Evolutionary conservation across 306 rosid genomes (phyloP).

Genomic region (Glycine tomentella): DNA sequence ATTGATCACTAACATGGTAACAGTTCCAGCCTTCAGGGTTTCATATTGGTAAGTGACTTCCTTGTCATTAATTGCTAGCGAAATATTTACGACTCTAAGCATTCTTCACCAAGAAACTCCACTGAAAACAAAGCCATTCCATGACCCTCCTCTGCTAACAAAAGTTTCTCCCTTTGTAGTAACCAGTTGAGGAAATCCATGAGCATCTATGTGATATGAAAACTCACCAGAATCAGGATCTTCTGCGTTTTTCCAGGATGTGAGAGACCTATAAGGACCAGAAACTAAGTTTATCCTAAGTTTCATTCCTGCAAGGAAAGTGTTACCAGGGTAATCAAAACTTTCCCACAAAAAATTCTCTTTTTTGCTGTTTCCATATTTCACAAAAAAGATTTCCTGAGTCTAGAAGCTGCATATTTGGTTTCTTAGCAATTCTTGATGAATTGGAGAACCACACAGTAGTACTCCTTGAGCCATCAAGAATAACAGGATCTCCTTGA

Average conservation of each 20-base stretch:
- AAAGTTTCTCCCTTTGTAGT: background rate
- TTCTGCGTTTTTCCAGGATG: background rate
- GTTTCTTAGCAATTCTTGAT: conserved; percentile 1
- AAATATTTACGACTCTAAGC: background rate
- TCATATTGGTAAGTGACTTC: conserved; percentile 13
- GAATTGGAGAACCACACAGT: conserved; percentile 9
- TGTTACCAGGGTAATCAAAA: conserved; percentile 31
- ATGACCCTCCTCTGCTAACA: background rate
- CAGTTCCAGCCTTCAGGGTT: background rate
- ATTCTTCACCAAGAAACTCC: conserved; percentile 9
- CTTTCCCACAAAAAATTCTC: background rate
- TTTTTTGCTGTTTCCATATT: background rate
- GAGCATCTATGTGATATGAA: conserved; percentile 33
- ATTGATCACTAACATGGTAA: background rate
- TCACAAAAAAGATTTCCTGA: conserved; percentile 32
- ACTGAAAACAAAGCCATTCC: conserved; percentile 10
- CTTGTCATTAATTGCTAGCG: background rate
- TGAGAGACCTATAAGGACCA: conserved; percentile 7
- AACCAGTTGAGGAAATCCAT: conserved; percentile 21
- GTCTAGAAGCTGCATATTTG: conserved; percentile 9
- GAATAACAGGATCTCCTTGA: conserved; percentile 26
- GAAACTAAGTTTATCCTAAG: background rate
- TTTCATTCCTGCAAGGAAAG: conserved; percentile 35
- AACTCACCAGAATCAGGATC: conserved; percentile 23
- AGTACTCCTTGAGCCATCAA: background rate